These are phyloP conservation scores for Fusarium napiforme DNA, from an alignment of 2,329 filamentous ascomycete genomes.

Conservation along the genomic window DNA sequence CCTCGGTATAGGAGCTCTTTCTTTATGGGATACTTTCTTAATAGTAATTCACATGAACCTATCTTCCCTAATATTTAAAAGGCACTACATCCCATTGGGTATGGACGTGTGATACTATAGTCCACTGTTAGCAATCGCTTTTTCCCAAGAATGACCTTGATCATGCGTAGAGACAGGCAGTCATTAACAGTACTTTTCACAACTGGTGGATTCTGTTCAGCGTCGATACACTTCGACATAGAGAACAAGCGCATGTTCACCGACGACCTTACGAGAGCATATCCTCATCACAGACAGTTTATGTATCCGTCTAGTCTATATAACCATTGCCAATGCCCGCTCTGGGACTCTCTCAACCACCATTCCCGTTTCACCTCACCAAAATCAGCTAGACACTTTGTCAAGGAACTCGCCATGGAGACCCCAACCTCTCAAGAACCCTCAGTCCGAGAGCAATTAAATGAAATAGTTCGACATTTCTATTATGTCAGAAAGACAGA, in stretches of 20 bases:
- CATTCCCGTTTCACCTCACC: neutral
- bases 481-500: neutral
- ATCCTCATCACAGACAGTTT: accelerated
- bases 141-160: accelerated
- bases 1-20: neutral
- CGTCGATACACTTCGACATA: no score
- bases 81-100: accelerated
- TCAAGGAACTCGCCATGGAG: neutral
- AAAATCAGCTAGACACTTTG: accelerated
- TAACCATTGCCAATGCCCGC: neutral
- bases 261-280: neutral
- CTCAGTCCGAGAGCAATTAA: neutral
- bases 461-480: neutral
- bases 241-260: neutral
- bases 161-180: accelerated
- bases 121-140: accelerated
- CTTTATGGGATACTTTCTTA: neutral
- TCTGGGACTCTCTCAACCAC: no score
- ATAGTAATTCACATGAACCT: accelerated
- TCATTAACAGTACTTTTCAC: accelerated
- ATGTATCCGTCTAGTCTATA: neutral
- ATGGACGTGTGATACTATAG: no score
- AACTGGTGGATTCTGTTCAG: neutral
- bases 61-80: neutral
- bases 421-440: neutral